These are phyloP conservation scores for Guyanaporus albipodus DNA, from an alignment of 768 basidiomycete species.

Conservation along the genomic window DNA sequence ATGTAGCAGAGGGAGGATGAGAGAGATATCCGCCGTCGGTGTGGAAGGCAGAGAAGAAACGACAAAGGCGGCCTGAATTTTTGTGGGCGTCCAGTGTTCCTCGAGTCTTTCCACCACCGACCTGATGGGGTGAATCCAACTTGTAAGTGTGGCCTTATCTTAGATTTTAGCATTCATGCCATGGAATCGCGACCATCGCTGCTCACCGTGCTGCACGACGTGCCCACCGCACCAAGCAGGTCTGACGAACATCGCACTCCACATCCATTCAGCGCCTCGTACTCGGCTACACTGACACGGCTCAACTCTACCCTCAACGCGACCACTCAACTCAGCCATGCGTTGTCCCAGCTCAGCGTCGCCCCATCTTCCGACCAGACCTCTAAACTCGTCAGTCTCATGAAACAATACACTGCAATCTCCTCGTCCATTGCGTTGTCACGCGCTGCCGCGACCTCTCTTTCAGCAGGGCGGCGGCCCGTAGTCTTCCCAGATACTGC, in stretches of 20 bases:
- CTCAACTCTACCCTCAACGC: conserved; percentile 51
- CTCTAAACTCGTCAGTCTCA: conserved; percentile 62
- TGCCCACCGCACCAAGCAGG: conserved; percentile 21
- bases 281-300: conserved; percentile 22
- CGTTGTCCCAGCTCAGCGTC: conserved; percentile 44
- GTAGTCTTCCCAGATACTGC: conserved; percentile 28
- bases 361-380: conserved; percentile 50
- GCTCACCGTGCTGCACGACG: conserved; percentile 27
- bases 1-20: conserved; percentile 10
- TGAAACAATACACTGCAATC: conserved; percentile 59
- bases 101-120: conserved; percentile 1
- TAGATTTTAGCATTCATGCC: not conserved
- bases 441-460: conserved; percentile 18
- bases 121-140: conserved; percentile 1
- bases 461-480: conserved; percentile 18
- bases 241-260: conserved; percentile 9
- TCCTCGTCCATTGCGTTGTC: conserved; percentile 27
- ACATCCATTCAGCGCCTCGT: conserved; percentile 28
- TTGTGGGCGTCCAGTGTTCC: conserved; percentile 15
- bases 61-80: conserved; percentile 6
- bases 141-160: too few relatives aligned
- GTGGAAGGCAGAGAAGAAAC: not conserved
- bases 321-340: conserved; percentile 50
- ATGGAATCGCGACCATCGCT: conserved; percentile 19
- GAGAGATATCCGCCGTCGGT: not conserved